These are phyloP conservation scores for Collariella sp. DNA, from an alignment of 495 filamentous ascomycete species.

Conservation along the genomic window DNA sequence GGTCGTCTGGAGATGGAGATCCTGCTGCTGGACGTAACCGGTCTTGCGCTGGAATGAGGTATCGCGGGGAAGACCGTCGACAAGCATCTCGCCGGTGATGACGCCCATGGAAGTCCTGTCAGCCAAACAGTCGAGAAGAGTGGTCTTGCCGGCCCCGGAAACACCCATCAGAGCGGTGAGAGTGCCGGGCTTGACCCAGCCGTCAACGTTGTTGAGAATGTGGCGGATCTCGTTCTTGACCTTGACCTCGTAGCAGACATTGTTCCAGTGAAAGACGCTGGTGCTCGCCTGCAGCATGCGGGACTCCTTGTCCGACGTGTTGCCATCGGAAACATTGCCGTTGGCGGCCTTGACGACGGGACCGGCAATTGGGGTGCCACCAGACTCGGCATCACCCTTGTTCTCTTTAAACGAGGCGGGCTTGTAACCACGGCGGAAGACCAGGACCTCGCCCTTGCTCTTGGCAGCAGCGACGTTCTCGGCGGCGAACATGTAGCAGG, in stretches of 20 bases:
- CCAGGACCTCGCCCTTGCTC: constrained; percentile 80
- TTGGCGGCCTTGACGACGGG: constrained; percentile 30
- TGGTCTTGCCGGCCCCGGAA: constrained; percentile 67
- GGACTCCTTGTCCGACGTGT: constrained; percentile 39
- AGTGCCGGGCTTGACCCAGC: constrained; percentile 87
- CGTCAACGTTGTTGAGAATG: constrained; percentile 75
- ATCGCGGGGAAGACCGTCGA: constrained; percentile 68
- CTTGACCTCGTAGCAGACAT: constrained; percentile 83
- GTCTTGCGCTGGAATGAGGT: constrained; percentile 86
- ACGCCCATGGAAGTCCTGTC: constrained; percentile 79
- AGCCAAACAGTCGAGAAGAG: constrained; percentile 63
- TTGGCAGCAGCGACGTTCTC: constrained; percentile 70
- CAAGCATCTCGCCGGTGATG: constrained; percentile 75
- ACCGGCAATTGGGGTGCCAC: constrained; percentile 36
- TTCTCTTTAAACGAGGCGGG: constrained; percentile 49
- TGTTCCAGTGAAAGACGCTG: constrained; percentile 76
- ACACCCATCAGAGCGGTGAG: constrained; percentile 83
- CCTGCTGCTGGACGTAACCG: constrained; percentile 92
- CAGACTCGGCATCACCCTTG: constrained; percentile 46
- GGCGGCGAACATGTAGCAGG: constrained; percentile 58
- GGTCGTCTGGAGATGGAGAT: constrained; percentile 77
- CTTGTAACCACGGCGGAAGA: constrained; percentile 72
- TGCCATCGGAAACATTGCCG: constrained; percentile 36
- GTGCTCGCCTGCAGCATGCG: constrained; percentile 46
- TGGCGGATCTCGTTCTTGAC: constrained; percentile 68